Evolutionary conservation across 805 yeast genomes (phyloP), one percentile per base, ranked within the genome.

Genomic region (Candida lessepsii): DNA sequence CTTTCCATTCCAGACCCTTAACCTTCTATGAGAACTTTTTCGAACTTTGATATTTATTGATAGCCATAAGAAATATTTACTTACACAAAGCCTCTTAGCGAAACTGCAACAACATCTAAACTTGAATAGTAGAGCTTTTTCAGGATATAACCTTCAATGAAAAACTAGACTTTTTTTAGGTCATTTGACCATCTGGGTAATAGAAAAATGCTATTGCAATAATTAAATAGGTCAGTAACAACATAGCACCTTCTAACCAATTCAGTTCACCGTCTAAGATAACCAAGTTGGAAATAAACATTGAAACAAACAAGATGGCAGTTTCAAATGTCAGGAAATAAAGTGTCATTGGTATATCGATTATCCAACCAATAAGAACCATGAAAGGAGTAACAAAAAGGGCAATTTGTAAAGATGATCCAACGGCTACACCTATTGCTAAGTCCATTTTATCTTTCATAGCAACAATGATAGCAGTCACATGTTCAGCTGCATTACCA

Each of bases 401-500:
- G 2, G 99, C 95, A 54, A 93, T 90, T 65, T 93, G 99, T 62
- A 93, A 76, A 3, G 96, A 88, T 1, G 96, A 86, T 15, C 99
- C 99, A 45, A 93, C 82, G 2, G 99, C 98, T 34, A 93, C 98
- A 43, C 96, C 96, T 51, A 93, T 77, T 10, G 99, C 97, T 44
- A 93, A 75, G 61, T 93, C 98, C 96, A 93, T 93, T 67, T 93
- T 93, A 64, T 93, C 87, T 66, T 89, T 89, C 75, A 81, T 79
- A 16, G 99, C 98, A 35, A 93, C 98, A 46, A 88, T 76, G 26
- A 93, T 84, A 3, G 98, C 96, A 14, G 99, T 93, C 38, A 88
- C 98, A 63, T 93, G 99, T 63, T 93, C 99, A 9, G 98, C 98
- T 2, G 99, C 99, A 56, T 93, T 93, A 41, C 98, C 99, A 19